Conservation (phyloP, 805 yeast genomes). For the Maudiozyma turicensis region DNA sequence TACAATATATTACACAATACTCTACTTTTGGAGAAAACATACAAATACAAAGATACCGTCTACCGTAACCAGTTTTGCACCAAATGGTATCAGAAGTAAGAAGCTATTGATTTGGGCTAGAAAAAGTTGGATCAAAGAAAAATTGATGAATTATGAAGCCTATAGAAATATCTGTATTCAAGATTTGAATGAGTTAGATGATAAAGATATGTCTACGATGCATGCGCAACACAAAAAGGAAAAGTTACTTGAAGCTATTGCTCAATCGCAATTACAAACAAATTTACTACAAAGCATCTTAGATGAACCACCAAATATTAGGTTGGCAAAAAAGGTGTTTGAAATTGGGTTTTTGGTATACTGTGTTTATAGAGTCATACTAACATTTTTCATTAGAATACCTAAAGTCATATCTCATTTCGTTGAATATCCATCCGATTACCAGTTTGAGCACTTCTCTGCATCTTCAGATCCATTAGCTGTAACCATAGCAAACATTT, state of each 20-base stretch:
- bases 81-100: constrained; percentile 8
- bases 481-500: constrained; percentile 28
- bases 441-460: constrained; percentile 11
- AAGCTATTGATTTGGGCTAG: constrained; percentile 20
- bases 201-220: constrained; percentile 3
- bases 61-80: background rate
- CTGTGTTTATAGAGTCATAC: constrained; percentile 30
- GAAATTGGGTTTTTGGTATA: constrained; percentile 26
- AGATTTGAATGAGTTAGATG: constrained; percentile 10
- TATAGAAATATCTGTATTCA: constrained; percentile 14
- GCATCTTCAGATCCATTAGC: constrained; percentile 31
- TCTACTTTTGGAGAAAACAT: constrained; percentile 9
- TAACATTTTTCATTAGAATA: constrained; percentile 23
- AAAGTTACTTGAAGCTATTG: constrained; percentile 16
- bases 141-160: constrained; percentile 13
- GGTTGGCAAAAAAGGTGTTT: constrained; percentile 13
- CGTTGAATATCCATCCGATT: constrained; percentile 13
- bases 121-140: constrained; percentile 11
- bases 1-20: constrained; percentile 21
- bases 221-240: constrained; percentile 1
- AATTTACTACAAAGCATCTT: constrained; percentile 13
- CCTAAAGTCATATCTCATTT: constrained; percentile 19
- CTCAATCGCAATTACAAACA: constrained; percentile 21
- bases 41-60: background rate
- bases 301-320: constrained; percentile 10